Evolutionary conservation across 495 filamentous ascomycete genomes (phyloP), one percentile per base, ranked within the genome.

Genomic region (Penicillium goetzii): DNA sequence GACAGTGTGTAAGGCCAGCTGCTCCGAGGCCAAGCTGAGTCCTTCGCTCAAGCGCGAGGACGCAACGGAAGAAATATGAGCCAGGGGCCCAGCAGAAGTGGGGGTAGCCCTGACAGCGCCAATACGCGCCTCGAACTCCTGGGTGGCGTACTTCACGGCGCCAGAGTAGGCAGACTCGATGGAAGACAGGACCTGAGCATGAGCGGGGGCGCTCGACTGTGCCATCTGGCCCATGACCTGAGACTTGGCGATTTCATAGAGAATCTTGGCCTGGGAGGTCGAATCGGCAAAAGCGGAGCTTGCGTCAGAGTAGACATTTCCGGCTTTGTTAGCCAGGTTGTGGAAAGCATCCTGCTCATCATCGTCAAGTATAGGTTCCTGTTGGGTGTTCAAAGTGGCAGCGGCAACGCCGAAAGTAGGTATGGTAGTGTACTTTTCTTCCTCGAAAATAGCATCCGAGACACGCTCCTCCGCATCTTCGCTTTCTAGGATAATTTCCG

Each of bases 101-200:
- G 70, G 68, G 12, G 70, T 72, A 19, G 70, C 60, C 32, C 34
- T 51, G 45, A 72, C 52, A 32, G 56, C 58, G 25, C 51, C 60
- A 47, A 73, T 56, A 19, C 58, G 59, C 5, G 71, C 53, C 33
- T 87, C 76, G 10, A 89, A 72, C 45, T 82, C 80, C 3, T 83
- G 79, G 65, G 82, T 88, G 10, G 88, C 89, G 15, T 85, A 83
- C 2, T 80, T 81, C 56, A 90, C 68, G 4, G 89, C 85, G 26
- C 83, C 84, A 32, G 88, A 89, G 72, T 92, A 92, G 9, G 84
- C 89, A 11, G 78, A 81, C 26, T 90, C 88, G 38, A 90, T 83
- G 0, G 89, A 90, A 23, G 86, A 81, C 3, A 91, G 76, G 76
- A 91, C 81, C 58, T 88, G 74, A 60, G 82, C 73, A 60, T 91